phyloP scores from a whole-genome alignment of 177 flowering plant genomes.

The Telopea speciosissima region DNA sequence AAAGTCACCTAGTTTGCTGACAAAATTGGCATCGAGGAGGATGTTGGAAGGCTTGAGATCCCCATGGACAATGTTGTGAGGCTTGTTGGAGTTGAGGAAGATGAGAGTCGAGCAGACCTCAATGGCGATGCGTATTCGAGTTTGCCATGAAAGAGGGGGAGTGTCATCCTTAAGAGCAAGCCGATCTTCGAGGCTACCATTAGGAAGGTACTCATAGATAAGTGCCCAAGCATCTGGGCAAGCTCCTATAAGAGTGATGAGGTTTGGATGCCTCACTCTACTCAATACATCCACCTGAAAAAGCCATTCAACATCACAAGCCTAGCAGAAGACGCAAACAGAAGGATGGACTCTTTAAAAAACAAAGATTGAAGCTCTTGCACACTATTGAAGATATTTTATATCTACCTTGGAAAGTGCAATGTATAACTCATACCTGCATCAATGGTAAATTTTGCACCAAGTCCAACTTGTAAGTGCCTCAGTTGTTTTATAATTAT shows the following conservation, averaged over 20 bases:
- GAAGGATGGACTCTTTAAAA: no score
- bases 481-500: no score
- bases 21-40: constrained; percentile 61
- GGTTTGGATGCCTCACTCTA: constrained; percentile 76
- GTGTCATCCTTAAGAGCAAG: constrained; percentile 59
- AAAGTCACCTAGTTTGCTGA: constrained; percentile 67
- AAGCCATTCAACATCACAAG: constrained; percentile 6
- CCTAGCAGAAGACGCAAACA: no score
- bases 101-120: constrained; percentile 77
- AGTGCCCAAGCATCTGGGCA: constrained; percentile 73
- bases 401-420: no score
- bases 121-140: constrained; percentile 57
- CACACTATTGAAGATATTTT: no score
- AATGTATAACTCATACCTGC: no score
- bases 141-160: constrained; percentile 82
- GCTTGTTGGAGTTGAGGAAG: constrained; percentile 64
- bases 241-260: constrained; percentile 78
- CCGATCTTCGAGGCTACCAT: constrained; percentile 87
- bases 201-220: constrained; percentile 72
- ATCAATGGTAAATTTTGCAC: no score
- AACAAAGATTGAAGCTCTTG: no score
- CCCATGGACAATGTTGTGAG: constrained; percentile 61
- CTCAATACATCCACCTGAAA: constrained; percentile 71
- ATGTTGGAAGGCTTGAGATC: constrained; percentile 73
- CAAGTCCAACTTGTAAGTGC: no score